Evolutionary conservation across 768 basidiomycete species (phyloP), one percentile per base, ranked within the genome.

Genomic region (Pisolithus tinctorius): DNA sequence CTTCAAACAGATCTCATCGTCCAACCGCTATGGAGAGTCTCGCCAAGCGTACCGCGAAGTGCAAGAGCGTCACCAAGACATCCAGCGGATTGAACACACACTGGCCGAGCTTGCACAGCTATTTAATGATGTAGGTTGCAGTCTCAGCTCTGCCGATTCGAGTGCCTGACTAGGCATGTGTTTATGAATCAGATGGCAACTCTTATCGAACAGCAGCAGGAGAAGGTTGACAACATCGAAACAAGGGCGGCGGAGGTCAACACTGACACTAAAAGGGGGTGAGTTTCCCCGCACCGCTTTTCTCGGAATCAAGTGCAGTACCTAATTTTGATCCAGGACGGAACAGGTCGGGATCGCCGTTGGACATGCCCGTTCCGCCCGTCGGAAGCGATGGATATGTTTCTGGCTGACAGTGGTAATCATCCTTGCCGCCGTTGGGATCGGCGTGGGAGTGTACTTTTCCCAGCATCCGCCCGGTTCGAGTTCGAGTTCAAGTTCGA

Each of bases 311-410:
- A 47, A 25, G 20, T 46, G 31, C 43, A 25, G 36, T 25, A 20
- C 17, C 50, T n/a, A 20, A 25, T 3, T 17, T 45, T 17, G 25
- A 39, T 27, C 10, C 47, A 91, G 88, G 37, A 61, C 80, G 37
- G 65, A 75, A 43, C 75, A 88, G 50, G 86, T 84, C 8, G 77
- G 80, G 44, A 71, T 74, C 42, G 91, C 91, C 1, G 83, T 90
- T 39, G 69, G 74, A 40, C 80, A 80, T 55, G 88, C 87, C 1
- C 74, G 83, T 11, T 68, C 74, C 25, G 88, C 88, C 8, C 80
- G 93, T 52, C 82, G 80, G 62, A 90, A 84, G 70, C 82, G 90
- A 54, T 90, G 87, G 87, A 87, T 87, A 70, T 93, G 88, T 68
- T 91, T 93, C 67, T 70, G 76, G 59, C 72, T 88, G 46, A 64